Base-by-base conservation (phyloP, 2,329 filamentous ascomycete genomes). In the Parafenestella ontariensis region DNA sequence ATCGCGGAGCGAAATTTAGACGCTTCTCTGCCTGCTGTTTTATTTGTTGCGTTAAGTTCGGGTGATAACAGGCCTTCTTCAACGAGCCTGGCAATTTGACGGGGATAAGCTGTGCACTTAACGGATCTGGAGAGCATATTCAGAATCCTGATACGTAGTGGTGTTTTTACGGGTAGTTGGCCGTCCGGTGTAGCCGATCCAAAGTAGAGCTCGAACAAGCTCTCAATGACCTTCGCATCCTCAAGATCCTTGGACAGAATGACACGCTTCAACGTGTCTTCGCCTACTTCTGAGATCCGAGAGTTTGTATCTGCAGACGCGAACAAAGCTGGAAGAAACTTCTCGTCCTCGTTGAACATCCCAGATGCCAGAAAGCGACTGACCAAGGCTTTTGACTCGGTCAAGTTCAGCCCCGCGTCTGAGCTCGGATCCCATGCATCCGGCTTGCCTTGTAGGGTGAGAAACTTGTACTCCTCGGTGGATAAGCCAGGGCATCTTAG, bases 221-320 rank as follows among this genome's bases (percentile, higher is more conserved):
- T 80, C 51, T 83, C 78, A 3, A 96, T 81, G 1, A 92, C 75
- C 1, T 73, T 64, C 9, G 80, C 66, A 57, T 91, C 84, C 71
- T 98, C 94, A 23, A 97, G 79, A 8, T 90, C 87, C 8, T 90
- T 84, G 1, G 86, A 80, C 9, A 85, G 79, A 24, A 81, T 83
- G 26, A 86, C 89, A 61, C 93, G 84, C 76, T 97, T 99, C 61
- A 98, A 77, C 44, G 96, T 85, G 65, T 96, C 92, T 52, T 97
- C 92, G 0, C 91, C 94, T n/a, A 91, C 79, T n/a, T 89, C 87
- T 10, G 90, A 87, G 33, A 97, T 87, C 8, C 89, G 85, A 31
- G 88, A 91, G 61, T 97, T 95, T 1, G 87, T 80, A 75, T 93
- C 93, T 0, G 92, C 88, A 23, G 92, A 89, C 5, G 93, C 92